A percentile compares a stretch with the other conserved stretches of the same genome.
Conservation (phyloP, 2,329 filamentous ascomycete species). For the Raffaelea deltoideospora region DNA sequence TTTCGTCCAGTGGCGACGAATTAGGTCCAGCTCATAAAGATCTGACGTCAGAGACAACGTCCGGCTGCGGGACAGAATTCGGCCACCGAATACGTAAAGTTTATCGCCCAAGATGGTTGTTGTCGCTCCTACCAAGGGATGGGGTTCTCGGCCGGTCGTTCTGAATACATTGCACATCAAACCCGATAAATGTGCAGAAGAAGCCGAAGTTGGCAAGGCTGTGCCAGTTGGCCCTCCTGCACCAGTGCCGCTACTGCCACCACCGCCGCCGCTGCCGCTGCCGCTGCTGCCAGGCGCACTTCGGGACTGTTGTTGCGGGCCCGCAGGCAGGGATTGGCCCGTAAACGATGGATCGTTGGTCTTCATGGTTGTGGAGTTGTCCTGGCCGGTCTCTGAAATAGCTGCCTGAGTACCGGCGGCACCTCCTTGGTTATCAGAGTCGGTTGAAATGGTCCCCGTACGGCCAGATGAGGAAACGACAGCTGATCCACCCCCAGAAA, state of each 20-base stretch:
- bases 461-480: too few species aligned
- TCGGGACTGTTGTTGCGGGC: conserved; percentile 7
- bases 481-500: background rate
- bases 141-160: conserved; percentile 83
- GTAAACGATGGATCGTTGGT: background rate
- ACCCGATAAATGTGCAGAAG: conserved; percentile 46
- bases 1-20: conserved; percentile 85
- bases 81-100: conserved; percentile 89
- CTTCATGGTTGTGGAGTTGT: background rate
- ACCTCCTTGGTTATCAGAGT: too few species aligned
- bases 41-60: conserved; percentile 73
- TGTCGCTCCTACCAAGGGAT: conserved; percentile 82
- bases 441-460: too few species aligned
- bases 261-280: conserved; percentile 9
- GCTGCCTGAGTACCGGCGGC: too few species aligned
- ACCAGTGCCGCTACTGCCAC: conserved; percentile 15
- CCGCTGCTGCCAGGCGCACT: background rate
- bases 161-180: conserved; percentile 60
- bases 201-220: conserved; percentile 26
- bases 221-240: conserved; percentile 15
- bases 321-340: background rate
- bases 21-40: conserved; percentile 84
- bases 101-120: conserved; percentile 93
- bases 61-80: conserved; percentile 69
- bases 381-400: too few species aligned